phyloP scores from a whole-genome alignment of 306 rosid genomes.

The Erythrophleum fordii region DNA sequence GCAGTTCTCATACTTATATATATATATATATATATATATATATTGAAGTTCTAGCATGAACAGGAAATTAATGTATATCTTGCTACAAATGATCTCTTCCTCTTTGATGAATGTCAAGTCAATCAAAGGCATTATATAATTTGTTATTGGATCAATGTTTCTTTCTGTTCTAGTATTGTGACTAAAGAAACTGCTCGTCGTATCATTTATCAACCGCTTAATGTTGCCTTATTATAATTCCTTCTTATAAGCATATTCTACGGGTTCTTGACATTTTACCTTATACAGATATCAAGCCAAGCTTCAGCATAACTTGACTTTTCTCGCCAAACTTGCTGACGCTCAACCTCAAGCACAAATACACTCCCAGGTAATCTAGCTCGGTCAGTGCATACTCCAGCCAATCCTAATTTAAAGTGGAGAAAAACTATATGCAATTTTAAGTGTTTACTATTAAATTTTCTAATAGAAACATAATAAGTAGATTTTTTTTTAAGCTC shows the following conservation, averaged over 20 bases:
- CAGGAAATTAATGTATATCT: not conserved
- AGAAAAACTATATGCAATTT: not conserved
- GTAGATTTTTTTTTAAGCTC: not conserved
- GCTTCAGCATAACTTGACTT: conserved; percentile 67
- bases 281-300: conserved; percentile 49
- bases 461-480: not conserved
- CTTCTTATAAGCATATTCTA: not conserved
- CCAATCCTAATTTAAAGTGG: not conserved
- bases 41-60: not conserved
- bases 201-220: not conserved
- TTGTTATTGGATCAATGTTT: conserved; percentile 18
- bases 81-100: not conserved
- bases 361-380: conserved; percentile 51
- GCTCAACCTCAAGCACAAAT: conserved; percentile 36
- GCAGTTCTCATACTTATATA: not conserved
- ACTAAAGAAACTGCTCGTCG: not conserved
- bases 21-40: not conserved
- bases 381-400: not conserved
- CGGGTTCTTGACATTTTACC: conserved; percentile 9
- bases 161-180: conserved; percentile 4
- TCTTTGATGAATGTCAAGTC: conserved; percentile 5
- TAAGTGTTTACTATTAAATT: not conserved
- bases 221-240: conserved; percentile 12
- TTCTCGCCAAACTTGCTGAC: conserved; percentile 56
- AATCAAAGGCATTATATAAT: not conserved